Evolutionary conservation across 2,329 filamentous ascomycete species (phyloP), one percentile per base, ranked within the genome.

Genomic region (Neocatenulostroma microsporum): DNA sequence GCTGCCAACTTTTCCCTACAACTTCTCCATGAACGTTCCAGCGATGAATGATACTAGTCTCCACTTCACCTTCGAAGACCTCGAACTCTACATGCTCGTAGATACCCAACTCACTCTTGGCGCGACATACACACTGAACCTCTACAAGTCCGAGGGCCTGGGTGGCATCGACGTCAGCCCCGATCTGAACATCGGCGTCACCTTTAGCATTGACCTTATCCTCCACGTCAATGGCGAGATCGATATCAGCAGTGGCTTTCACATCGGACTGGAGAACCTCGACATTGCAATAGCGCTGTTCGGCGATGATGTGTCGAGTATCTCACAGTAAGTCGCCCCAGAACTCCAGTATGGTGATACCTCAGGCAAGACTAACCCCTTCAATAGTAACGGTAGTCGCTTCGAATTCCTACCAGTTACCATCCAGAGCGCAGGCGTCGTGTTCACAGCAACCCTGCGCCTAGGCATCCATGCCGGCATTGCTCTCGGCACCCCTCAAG

Each of bases 341-440:
- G 4, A 17, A 12, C 18, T 31, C 8, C 18, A 4, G 13, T 17
- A 12, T 17, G 15, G 15, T 5, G 14, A 10, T 30, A 12, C 36
- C 8, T 34, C 10, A 10, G 25, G 37, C n/a, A n/a, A n/a, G n/a
- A n/a, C n/a, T n/a, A n/a, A n/a, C n/a, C n/a, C n/a, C n/a, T n/a
- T n/a, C n/a, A n/a, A n/a, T n/a, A 74, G 70, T 29, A 66, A 69
- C 3, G 71, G 71, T 5, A 73, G 68, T 0, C 53, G 63, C 10
- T 76, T 76, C 40, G 71, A 76, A 38, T 75, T 76, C 39, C 63
- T 78, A 1, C 73, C 74, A 0, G 68, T 77, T 3, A 70, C 61
- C n/a, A n/a, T n/a, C n/a, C n/a, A n/a, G n/a, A n/a, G n/a, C n/a
- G n/a, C n/a, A n/a, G n/a, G n/a, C n/a, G n/a, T n/a, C n/a, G n/a